Percentiles rank a stretch among this genome's conserved stretches.
Evolutionary conservation across 148 eudicot species (phyloP).

Genomic region (Silene uniflora): DNA sequence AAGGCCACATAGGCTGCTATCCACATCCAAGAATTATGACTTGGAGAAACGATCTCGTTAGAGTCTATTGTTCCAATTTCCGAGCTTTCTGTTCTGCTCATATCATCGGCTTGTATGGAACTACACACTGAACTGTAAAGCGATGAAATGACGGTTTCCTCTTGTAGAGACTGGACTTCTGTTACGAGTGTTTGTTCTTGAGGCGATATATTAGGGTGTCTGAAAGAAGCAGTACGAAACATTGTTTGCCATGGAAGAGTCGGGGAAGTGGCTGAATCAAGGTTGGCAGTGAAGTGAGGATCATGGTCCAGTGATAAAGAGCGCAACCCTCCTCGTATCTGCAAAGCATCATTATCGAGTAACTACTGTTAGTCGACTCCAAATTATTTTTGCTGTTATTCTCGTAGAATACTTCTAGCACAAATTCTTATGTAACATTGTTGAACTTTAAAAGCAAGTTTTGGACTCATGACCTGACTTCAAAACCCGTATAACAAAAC

Average conservation of each 20-base stretch:
- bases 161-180: no score
- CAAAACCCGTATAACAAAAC: no score
- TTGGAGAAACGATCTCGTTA: slow-evolving; percentile 12
- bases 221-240: not conserved
- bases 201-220: no score
- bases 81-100: slow-evolving; percentile 1
- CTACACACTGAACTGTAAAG: no score
- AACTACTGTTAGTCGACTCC: not conserved
- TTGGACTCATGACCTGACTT: no score
- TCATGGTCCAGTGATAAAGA: slow-evolving; percentile 24
- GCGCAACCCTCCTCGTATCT: slow-evolving; percentile 14
- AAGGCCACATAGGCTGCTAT: slow-evolving; percentile 62
- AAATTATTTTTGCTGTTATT: no score
- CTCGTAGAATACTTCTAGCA: no score
- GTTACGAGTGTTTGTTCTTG: no score
- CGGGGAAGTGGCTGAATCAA: not conserved
- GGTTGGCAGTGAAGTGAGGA: slow-evolving; percentile 11
- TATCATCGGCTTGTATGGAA: not conserved
- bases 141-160: no score
- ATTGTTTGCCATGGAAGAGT: no score
- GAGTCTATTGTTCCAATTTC: slow-evolving; percentile 9
- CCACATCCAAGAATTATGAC: slow-evolving; percentile 49
- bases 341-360: not conserved
- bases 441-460: no score
- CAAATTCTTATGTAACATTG: no score